Conservation (phyloP, 441 rosid species). For the Euphorbia celastroides region DNA sequence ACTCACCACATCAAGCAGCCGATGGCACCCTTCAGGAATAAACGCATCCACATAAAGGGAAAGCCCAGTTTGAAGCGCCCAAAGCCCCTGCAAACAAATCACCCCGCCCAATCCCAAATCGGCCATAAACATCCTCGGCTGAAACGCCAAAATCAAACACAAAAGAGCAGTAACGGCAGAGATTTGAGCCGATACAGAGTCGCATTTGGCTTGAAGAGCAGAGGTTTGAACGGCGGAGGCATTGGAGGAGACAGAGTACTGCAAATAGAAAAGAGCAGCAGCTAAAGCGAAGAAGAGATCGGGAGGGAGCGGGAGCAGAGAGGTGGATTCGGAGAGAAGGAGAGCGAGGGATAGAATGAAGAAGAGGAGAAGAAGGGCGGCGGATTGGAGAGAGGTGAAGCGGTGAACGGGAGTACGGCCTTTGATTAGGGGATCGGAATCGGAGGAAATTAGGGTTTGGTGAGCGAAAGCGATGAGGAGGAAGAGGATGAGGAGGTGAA, state of each 20-base stretch:
- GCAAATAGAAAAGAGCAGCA: slow-evolving; percentile 67
- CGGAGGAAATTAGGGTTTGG: slow-evolving; percentile 59
- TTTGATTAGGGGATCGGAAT: slow-evolving; percentile 76
- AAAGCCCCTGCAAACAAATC: slow-evolving; percentile 76
- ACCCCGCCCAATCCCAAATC: slow-evolving; percentile 64
- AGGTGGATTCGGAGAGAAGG: slow-evolving; percentile 55
- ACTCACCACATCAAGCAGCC: slow-evolving; percentile 62
- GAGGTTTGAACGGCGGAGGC: slow-evolving; percentile 77
- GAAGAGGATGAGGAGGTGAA: slow-evolving; percentile 49
- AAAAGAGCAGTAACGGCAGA: slow-evolving; percentile 55
- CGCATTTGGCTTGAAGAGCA: slow-evolving; percentile 79
- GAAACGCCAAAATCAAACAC: slow-evolving; percentile 61
- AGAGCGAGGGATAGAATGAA: slow-evolving; percentile 50
- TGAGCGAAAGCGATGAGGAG: slow-evolving; percentile 66
- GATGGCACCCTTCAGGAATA: slow-evolving; percentile 93
- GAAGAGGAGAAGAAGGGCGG: slow-evolving; percentile 77
- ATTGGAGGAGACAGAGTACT: slow-evolving; percentile 52
- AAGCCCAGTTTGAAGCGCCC: slow-evolving; percentile 88
- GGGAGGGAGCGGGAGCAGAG: slow-evolving; percentile 58
- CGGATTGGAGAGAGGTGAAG: slow-evolving; percentile 73
- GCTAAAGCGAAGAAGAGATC: slow-evolving; percentile 83
- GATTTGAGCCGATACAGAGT: slow-evolving; percentile 54
- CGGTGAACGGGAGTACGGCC: slow-evolving; percentile 86
- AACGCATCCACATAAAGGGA: slow-evolving; percentile 78
- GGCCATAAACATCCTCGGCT: slow-evolving; percentile 56